Conservation (phyloP, 2,329 filamentous ascomycete species). For the Bipolaris cookei region DNA sequence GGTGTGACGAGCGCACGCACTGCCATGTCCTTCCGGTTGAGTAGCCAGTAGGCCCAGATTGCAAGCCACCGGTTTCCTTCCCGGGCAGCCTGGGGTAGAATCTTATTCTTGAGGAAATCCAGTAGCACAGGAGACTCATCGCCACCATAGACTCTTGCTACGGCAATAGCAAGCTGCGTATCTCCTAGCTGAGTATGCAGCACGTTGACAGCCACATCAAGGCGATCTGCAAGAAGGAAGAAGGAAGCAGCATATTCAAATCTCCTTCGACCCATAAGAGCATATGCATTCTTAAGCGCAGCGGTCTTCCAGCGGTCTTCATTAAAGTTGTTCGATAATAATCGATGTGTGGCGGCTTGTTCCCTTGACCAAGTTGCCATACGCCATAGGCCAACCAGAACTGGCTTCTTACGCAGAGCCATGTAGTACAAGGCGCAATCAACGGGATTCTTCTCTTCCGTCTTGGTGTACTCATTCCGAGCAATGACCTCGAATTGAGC, state of each 20-base stretch:
- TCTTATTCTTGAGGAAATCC: conserved; percentile 77
- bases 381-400: conserved; percentile 90
- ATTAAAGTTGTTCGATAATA: conserved; percentile 89
- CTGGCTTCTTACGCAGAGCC: conserved; percentile 86
- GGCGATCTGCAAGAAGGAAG: conserved; percentile 85
- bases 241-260: conserved; percentile 97
- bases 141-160: conserved; percentile 86
- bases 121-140: conserved; percentile 77
- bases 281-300: conserved; percentile 95
- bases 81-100: conserved; percentile 76
- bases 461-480: conserved; percentile 89
- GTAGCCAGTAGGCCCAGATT: conserved; percentile 94
- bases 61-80: conserved; percentile 92
- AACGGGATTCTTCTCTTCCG: conserved; percentile 84
- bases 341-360: conserved; percentile 76
- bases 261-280: conserved; percentile 84
- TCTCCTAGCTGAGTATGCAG: conserved; percentile 88
- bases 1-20: conserved; percentile 84
- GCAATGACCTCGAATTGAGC: conserved; percentile 88
- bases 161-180: conserved; percentile 85
- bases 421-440: conserved; percentile 93
- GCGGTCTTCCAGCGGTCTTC: conserved; percentile 86
- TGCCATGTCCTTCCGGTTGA: conserved; percentile 80
- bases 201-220: conserved; percentile 84
- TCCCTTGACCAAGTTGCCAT: conserved; percentile 91